Percentiles rank a stretch among this genome's conserved stretches.
These are phyloP conservation scores for Phytophthora hybrid DNA, from an alignment of 352 stramenopile species.

Conservation along the genomic window DNA sequence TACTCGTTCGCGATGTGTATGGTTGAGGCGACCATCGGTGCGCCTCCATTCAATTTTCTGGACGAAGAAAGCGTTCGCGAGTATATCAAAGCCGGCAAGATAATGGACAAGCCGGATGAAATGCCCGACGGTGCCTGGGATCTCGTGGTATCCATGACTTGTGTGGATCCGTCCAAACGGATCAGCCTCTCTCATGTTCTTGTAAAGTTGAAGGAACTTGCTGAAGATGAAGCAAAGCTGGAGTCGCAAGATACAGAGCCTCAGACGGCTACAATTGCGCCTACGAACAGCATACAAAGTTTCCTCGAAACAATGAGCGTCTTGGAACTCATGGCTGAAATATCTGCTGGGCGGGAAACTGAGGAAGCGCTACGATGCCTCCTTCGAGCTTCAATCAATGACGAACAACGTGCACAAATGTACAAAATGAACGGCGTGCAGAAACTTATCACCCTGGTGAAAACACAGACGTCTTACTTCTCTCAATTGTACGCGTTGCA, in stretches of 20 bases:
- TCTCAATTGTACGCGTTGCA: not conserved
- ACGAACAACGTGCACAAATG: not conserved
- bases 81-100: not conserved
- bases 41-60: not conserved
- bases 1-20: not conserved
- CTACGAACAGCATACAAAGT: not conserved
- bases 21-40: not conserved
- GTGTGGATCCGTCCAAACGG: not conserved
- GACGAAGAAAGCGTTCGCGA: not conserved
- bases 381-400: not conserved
- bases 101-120: not conserved
- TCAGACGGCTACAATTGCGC: no score
- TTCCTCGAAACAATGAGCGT: not conserved
- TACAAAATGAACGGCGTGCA: not conserved
- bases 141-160: not conserved
- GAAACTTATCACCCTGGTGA: not conserved
- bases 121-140: not conserved
- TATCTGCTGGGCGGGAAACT: not conserved
- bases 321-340: not conserved
- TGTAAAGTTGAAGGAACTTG: not conserved
- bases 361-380: not conserved
- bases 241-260: not conserved
- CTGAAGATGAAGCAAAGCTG: not conserved
- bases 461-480: not conserved
- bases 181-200: not conserved